These are phyloP conservation scores for Incumbomyces lentus DNA, from an alignment of 2,329 filamentous ascomycete genomes.

Conservation along the genomic window DNA sequence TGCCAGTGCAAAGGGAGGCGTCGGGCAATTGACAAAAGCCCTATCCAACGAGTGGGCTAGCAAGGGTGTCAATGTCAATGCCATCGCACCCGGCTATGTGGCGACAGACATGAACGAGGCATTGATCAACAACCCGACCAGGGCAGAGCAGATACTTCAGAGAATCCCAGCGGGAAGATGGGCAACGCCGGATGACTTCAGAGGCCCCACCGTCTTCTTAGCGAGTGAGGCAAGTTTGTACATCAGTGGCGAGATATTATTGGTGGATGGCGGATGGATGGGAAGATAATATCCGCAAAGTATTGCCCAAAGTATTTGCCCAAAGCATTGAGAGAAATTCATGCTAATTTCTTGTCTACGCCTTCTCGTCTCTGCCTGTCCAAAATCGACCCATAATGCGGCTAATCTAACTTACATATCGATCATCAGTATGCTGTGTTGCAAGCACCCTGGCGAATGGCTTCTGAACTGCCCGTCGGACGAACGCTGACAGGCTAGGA, in stretches of 20 bases:
- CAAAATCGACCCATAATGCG: no score
- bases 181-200: conserved; percentile 49
- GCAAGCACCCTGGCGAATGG: no score
- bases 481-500: no score
- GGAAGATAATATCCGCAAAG: conserved; percentile 2
- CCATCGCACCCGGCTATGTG: conserved; percentile 81
- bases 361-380: no score
- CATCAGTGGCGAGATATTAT: conserved; percentile 39
- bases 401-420: no score
- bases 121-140: conserved; percentile 59
- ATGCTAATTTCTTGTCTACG: no score
- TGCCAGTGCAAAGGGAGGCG: conserved; percentile 73
- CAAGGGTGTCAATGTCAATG: conserved; percentile 75
- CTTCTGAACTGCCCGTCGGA: no score
- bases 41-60: conserved; percentile 76
- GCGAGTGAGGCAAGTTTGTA: conserved; percentile 25
- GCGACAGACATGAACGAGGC: conserved; percentile 91
- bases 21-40: conserved; percentile 75
- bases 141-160: conserved; percentile 63
- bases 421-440: no score
- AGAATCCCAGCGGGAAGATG: conserved; percentile 76
- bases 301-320: no score
- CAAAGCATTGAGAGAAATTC: no score
- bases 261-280: conserved; percentile 23
- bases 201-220: conserved; percentile 34